Percentiles rank a stretch among this genome's conserved stretches.
These are phyloP conservation scores for Raddia guianensis DNA, from an alignment of 176 grass and related monocot species.

Conservation along the genomic window DNA sequence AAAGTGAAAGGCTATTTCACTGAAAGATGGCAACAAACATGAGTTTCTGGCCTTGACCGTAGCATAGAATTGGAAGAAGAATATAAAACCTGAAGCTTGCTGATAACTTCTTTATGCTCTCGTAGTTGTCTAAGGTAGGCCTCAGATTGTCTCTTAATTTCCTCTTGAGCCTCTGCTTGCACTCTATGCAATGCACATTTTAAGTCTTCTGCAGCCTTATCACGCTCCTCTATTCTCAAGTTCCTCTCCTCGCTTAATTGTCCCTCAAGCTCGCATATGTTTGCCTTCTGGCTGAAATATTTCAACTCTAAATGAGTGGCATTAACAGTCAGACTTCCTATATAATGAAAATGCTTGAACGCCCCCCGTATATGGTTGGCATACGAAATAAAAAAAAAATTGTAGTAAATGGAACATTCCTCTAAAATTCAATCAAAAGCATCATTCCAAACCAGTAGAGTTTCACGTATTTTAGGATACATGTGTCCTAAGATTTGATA, in stretches of 20 bases:
- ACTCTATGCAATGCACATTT: slow-evolving; percentile 82
- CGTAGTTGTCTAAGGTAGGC: slow-evolving; percentile 71
- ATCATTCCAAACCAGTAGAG: neutral
- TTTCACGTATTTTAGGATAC: slow-evolving; percentile 4
- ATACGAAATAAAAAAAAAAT: neutral
- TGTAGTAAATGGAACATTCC: neutral
- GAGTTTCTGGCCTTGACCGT: neutral
- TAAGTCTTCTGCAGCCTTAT: slow-evolving; percentile 74
- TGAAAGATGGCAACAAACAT: neutral
- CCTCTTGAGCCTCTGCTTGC: slow-evolving; percentile 69
- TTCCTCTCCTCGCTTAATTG: slow-evolving; percentile 87
- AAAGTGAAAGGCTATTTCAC: slow-evolving; percentile 21
- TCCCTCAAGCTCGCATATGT: slow-evolving; percentile 80
- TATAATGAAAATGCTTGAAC: neutral
- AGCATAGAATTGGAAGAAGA: slow-evolving; percentile 33
- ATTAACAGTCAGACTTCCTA: neutral
- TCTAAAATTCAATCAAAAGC: slow-evolving; percentile 1
- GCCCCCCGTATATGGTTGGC: neutral
- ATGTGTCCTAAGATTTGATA: slow-evolving; percentile 15
- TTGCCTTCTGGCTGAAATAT: slow-evolving; percentile 77
- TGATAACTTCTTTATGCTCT: slow-evolving; percentile 92
- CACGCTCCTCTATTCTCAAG: slow-evolving; percentile 86
- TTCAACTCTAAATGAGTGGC: slow-evolving; percentile 27
- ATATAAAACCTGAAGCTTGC: slow-evolving; percentile 78
- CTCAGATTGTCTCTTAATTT: slow-evolving; percentile 73